Base-by-base conservation (phyloP, 148 eudicot species). In the Selenicereus undatus region DNA sequence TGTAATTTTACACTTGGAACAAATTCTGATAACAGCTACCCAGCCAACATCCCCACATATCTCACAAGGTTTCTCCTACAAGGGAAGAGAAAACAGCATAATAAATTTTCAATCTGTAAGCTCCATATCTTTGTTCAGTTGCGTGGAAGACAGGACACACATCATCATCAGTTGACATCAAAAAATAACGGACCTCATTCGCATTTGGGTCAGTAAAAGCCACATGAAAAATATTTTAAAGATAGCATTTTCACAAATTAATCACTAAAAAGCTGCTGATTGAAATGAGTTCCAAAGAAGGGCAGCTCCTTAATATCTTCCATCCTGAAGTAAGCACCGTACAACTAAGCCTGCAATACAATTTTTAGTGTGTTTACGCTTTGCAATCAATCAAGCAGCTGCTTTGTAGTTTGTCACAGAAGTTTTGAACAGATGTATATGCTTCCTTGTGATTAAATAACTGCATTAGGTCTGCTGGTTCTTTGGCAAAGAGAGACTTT, bases 21-120 rank as follows among this genome's bases (percentile, higher is more conserved):
- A 84, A 62, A 81, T 27, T 64, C 17, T 16, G 58, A 84, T 73
- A 81, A 64, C 51, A 50, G 0, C 72, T 29, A 18, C 81, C 73
- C 11, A 77, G 69, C 86, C 86, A 76, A 51, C 69, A 64, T 73
- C 32, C 27, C 86, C 86, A 65, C 86, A 84, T 62, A 84, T 77
- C 58, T 84, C 86, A 52, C 86, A 84, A 22, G 86, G 86, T 76
- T 84, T 84, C 29, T n/a, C 83, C 86, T 84, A 80, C 75, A 76
- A 51, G 54, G 58, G 66, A 58, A 80, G 42, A 48, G 43, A 58
- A 65, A 45, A 36, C 36, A 21, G 17, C 42, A 58, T 39, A 21
- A 39, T 11, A 16, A 42, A 16, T 71, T 62, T 24, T n/a, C 6
- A 14, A 75, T n/a, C 76, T 65, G 75, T 65, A 29, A 12, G 18